A percentile compares a stretch with the other conserved stretches of the same genome.
Conservation (phyloP, 129 eudicot species). For the Flaveria robusta region DNA sequence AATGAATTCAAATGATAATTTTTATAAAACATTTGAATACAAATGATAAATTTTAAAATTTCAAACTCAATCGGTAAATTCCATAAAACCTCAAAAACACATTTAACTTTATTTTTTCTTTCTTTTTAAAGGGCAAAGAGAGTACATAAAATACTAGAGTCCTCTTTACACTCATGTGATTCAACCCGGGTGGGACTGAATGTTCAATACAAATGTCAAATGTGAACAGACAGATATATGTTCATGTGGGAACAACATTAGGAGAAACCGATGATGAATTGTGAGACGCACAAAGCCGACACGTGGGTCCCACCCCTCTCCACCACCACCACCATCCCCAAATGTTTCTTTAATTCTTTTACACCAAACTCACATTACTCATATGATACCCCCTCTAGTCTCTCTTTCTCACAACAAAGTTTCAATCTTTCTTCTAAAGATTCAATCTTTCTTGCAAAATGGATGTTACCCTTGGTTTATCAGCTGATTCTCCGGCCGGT, state of each 20-base stretch:
- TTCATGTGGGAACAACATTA: conserved; percentile 51
- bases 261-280: conserved; percentile 62
- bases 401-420: conserved; percentile 18
- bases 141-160: no score
- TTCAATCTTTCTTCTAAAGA: not conserved
- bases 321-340: conserved; percentile 6
- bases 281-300: conserved; percentile 74
- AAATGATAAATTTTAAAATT: no score
- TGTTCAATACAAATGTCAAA: conserved; percentile 29
- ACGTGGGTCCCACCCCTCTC: conserved; percentile 51
- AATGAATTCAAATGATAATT: no score
- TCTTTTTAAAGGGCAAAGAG: no score
- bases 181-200: conserved; percentile 1
- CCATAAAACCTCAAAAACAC: no score
- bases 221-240: conserved; percentile 22
- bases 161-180: no score
- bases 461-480: conserved; percentile 48
- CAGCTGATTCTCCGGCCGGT: conserved; percentile 26
- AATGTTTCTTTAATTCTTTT: conserved; percentile 14
- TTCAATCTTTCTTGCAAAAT: conserved; percentile 31
- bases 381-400: not conserved
- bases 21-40: no score
- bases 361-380: conserved; percentile 30
- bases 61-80: no score
- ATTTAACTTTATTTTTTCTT: no score